phyloP scores from a whole-genome alignment of 805 yeast species.

The Helenozyma rhizophorensis region DNA sequence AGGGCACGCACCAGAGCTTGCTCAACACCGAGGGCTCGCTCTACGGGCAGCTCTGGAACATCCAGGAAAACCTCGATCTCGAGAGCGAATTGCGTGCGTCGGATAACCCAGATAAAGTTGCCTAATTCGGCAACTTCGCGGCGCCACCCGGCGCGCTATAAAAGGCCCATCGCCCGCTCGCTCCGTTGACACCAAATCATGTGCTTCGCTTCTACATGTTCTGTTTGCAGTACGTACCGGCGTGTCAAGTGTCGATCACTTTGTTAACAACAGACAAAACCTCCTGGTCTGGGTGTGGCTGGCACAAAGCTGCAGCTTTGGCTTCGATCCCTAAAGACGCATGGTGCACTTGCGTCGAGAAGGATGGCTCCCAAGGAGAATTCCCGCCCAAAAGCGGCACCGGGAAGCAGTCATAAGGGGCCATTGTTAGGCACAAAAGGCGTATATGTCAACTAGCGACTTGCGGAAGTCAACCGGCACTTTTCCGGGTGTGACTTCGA shows the following conservation, averaged over 20 bases:
- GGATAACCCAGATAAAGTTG: background rate
- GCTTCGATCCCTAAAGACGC: slow-evolving; percentile 38
- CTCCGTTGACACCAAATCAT: background rate
- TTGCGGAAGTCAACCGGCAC: no score
- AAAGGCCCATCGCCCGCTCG: background rate
- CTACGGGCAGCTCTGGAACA: slow-evolving; percentile 82
- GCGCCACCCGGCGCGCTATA: background rate
- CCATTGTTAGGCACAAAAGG: no score
- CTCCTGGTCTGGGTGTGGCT: no score
- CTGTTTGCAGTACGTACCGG: slow-evolving; percentile 1
- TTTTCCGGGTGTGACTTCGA: no score
- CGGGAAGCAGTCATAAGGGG: background rate
- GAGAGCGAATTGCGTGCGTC: slow-evolving; percentile 22
- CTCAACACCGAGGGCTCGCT: slow-evolving; percentile 53
- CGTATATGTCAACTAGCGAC: no score
- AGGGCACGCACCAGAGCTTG: slow-evolving; percentile 74
- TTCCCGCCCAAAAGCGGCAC: slow-evolving; percentile 1
- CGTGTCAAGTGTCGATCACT: background rate
- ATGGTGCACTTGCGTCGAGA: slow-evolving; percentile 48
- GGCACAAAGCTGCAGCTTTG: slow-evolving; percentile 35
- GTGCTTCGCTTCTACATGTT: slow-evolving; percentile 1
- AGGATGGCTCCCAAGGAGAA: background rate
- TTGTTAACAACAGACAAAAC: background rate
- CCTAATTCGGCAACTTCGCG: no score
- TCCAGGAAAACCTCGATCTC: slow-evolving; percentile 75